Evolutionary conservation across 352 stramenopile species (phyloP).

Genomic region (Phytophthora sp.): DNA sequence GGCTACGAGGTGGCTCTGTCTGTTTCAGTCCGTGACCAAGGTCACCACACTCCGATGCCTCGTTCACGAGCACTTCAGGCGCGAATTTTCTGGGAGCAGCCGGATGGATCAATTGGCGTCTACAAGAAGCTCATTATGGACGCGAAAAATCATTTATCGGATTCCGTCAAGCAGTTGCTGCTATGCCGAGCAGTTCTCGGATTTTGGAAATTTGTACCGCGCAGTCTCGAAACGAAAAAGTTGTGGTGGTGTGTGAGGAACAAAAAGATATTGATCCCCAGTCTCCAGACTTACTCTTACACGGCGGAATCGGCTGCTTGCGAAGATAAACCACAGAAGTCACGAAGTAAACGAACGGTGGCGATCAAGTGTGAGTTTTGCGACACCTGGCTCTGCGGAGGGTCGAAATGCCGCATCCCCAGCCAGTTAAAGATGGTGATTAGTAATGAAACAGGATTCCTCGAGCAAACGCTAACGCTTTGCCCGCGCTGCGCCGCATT

Average conservation of each 20-base stretch:
- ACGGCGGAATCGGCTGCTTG: constrained; percentile 7
- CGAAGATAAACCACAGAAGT: neutral
- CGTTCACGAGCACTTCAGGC: constrained; percentile 20
- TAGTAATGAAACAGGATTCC: constrained; percentile 23
- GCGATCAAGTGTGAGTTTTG: constrained; percentile 32
- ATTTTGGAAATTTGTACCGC: constrained; percentile 37
- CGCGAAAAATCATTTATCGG: constrained; percentile 24
- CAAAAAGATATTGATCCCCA: constrained; percentile 24
- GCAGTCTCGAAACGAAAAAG: constrained; percentile 32
- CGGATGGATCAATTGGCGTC: constrained; percentile 21
- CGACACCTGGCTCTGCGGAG: constrained; percentile 16
- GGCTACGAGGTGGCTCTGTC: constrained; percentile 38
- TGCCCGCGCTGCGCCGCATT: constrained; percentile 25
- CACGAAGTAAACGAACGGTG: neutral
- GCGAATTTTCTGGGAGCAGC: constrained; percentile 29
- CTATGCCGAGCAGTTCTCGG: constrained; percentile 17
- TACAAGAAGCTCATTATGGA: constrained; percentile 38
- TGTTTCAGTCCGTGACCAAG: constrained; percentile 10
- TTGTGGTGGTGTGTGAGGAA: constrained; percentile 36
- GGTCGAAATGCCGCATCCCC: constrained; percentile 11
- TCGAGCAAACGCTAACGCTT: constrained; percentile 26
- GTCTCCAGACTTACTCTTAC: constrained; percentile 6
- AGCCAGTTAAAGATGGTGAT: constrained; percentile 31
- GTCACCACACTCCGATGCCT: constrained; percentile 2
- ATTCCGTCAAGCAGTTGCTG: constrained; percentile 24